phyloP scores from a whole-genome alignment of 2,329 filamentous ascomycete genomes.

The Fusarium subglutinans region DNA sequence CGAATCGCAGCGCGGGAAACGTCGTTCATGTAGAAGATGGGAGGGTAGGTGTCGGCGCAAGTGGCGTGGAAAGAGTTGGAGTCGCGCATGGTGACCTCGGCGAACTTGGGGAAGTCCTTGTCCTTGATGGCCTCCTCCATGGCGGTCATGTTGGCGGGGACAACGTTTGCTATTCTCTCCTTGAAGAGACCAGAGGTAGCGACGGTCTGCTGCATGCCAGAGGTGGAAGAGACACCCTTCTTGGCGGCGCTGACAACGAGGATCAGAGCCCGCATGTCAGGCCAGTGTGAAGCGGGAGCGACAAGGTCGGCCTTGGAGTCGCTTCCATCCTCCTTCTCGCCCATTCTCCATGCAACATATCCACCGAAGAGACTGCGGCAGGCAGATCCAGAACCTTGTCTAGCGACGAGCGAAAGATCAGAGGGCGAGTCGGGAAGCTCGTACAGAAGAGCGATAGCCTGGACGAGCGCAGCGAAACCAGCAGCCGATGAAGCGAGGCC shows the following conservation, averaged over 20 bases:
- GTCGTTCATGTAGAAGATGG: constrained; percentile 99
- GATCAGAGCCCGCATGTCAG: constrained; percentile 90
- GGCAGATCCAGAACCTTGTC: constrained; percentile 94
- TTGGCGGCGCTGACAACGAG: constrained; percentile 93
- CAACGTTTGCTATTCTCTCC: constrained; percentile 77
- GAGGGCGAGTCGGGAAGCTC: constrained; percentile 81
- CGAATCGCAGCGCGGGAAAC: constrained; percentile 86
- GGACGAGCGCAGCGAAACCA: constrained; percentile 76
- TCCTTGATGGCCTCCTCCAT: constrained; percentile 85
- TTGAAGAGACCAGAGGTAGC: constrained; percentile 89
- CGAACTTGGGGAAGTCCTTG: constrained; percentile 87
- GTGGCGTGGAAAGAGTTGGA: constrained; percentile 97
- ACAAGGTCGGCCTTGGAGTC: constrained; percentile 92
- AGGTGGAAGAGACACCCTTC: constrained; percentile 92
- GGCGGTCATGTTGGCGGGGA: constrained; percentile 81
- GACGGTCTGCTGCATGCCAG: constrained; percentile 97
- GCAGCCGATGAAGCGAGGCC: constrained; percentile 81
- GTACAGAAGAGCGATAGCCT: constrained; percentile 93
- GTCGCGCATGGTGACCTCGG: constrained; percentile 92
- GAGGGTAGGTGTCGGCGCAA: constrained; percentile 93
- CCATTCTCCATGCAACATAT: constrained; percentile 94
- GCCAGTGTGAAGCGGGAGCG: constrained; percentile 90
- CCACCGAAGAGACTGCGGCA: constrained; percentile 94
- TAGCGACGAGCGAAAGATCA: constrained; percentile 86
- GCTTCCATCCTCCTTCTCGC: constrained; percentile 76